phyloP scores from a whole-genome alignment of 129 eudicot genomes.

The Cynara cardunculus region DNA sequence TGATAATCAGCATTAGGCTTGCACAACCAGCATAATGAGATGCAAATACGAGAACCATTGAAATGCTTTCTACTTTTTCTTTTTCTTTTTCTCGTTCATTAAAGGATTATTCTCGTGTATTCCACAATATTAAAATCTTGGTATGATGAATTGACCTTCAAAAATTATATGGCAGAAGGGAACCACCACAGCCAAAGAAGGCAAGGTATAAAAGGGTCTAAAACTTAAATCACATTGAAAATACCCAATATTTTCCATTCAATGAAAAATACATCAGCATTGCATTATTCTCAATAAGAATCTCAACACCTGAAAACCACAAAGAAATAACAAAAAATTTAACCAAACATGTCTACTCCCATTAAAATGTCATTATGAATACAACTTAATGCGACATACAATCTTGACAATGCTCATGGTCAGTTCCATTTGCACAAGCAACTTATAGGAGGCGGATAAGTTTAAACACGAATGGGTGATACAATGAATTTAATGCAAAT shows the following conservation, averaged over 20 bases:
- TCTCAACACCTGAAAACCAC: neutral
- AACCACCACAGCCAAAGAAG: too few species aligned
- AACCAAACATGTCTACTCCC: neutral
- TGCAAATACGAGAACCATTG: neutral
- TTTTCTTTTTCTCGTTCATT: too few species aligned
- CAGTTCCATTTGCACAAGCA: neutral
- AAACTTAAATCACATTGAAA: neutral
- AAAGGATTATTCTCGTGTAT: neutral
- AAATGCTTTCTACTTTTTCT: neutral
- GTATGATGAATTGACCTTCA: neutral
- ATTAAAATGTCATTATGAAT: neutral
- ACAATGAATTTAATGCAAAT: neutral
- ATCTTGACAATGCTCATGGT: too few species aligned
- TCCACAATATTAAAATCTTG: neutral
- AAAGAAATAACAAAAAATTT: neutral
- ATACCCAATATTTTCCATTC: neutral
- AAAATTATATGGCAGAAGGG: too few species aligned
- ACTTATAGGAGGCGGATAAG: neutral
- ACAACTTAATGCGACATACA: neutral
- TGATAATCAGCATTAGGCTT: conserved; percentile 1
- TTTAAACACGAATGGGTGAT: neutral
- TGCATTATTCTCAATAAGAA: neutral
- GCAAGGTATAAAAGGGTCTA: too few species aligned
- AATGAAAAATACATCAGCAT: neutral
- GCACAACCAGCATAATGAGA: neutral